Evolutionary conservation across 2,329 filamentous ascomycete genomes (phyloP), one percentile per base, ranked within the genome.

Genomic region (Pyricularia pennisetigena): DNA sequence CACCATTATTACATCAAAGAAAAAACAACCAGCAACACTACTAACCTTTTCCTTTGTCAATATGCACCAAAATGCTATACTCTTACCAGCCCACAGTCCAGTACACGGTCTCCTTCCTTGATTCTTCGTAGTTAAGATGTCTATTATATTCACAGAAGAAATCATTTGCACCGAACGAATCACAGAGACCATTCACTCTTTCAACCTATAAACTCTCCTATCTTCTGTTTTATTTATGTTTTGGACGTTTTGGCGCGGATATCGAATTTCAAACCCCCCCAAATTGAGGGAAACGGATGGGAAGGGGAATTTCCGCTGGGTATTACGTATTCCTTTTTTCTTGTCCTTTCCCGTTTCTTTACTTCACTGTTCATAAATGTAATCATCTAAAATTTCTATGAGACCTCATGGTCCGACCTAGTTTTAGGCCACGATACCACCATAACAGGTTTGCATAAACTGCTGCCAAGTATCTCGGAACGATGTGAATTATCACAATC

Each of bases 331-430:
- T 67, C 20, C 29, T 41, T 49, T 41, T 63, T 26, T 30, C 16
- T 67, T 67, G 24, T 59, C 64, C n/a, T 41, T 67, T n/a, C 65
- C 59, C 30, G 29, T 68, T 68, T 67, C 30, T 69, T 64, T 54
- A 28, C n/a, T 16, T 28, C 26, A 20, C 35, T 54, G 32, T 61
- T 16, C 14, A 64, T 66, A 66, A 68, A 26, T 62, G 59, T 62
- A 62, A 62, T 62, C 59, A 62, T 28, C 26, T 62, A 62, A 62
- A 20, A 62, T 62, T 62, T 14, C 59, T 20, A 62, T 62, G 29
- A 62, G 59, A 62, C 59, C 28, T 23, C 59, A 16, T 62, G 59
- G 59, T 28, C 59, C 24, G 5, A 28, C 59, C 41, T 54, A 61
- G 16, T 61, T n/a, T 28, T 20, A 20, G 59, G 24, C 59, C 10